Evolutionary conservation across 257 asterid species (phyloP).

Genomic region (Voacanga thouarsii): DNA sequence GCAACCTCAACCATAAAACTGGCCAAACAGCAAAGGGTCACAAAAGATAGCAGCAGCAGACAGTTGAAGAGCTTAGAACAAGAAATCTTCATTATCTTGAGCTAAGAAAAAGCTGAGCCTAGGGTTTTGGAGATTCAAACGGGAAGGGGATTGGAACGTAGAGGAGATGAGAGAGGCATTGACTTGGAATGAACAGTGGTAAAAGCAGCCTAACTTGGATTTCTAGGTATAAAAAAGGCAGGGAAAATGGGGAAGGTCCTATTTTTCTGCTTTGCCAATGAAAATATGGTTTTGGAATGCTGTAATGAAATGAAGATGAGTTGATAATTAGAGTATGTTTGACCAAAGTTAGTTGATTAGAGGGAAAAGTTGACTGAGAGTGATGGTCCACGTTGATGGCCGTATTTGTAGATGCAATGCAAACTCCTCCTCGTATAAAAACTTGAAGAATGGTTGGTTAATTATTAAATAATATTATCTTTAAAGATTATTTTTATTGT

Average conservation of each 20-base stretch:
- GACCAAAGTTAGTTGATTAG: background rate
- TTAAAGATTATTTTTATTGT: no score
- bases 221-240: background rate
- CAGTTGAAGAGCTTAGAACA: conserved; percentile 8
- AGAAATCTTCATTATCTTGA: conserved; percentile 11
- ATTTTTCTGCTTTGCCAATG: background rate
- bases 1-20: conserved; percentile 9
- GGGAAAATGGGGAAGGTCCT: background rate
- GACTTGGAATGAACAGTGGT: conserved; percentile 20
- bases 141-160: background rate
- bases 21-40: background rate
- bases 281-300: background rate
- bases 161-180: conserved; percentile 20
- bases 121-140: conserved; percentile 12
- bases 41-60: conserved; percentile 22
- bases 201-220: background rate
- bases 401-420: no score
- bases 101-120: background rate
- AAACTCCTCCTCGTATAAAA: no score
- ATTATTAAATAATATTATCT: no score
- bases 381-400: no score
- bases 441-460: no score
- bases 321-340: conserved; percentile 2
- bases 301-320: background rate
- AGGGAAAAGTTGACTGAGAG: background rate